These are phyloP conservation scores for Coprinellus micaceus DNA, from an alignment of 768 basidiomycete species.

Conservation along the genomic window DNA sequence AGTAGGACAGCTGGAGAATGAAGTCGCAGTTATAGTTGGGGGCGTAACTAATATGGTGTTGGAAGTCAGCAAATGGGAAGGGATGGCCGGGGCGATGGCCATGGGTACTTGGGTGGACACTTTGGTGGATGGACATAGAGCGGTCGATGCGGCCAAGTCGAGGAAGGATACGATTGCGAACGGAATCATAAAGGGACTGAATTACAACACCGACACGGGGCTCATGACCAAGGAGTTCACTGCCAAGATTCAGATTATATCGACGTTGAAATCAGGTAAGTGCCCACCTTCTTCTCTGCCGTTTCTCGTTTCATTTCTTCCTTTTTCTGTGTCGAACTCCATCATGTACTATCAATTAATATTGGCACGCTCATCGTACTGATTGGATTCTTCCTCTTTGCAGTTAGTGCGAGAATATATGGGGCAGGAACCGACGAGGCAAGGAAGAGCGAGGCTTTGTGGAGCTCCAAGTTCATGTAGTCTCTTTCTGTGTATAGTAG, in stretches of 20 bases:
- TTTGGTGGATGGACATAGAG: constrained; percentile 40
- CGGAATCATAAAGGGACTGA: constrained; percentile 50
- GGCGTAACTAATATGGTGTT: constrained; percentile 53
- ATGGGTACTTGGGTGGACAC: constrained; percentile 53
- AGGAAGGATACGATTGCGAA: constrained; percentile 42
- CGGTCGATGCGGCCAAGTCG: constrained; percentile 21
- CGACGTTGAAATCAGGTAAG: constrained; percentile 49
- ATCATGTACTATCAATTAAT: neutral
- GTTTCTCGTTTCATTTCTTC: constrained; percentile 13
- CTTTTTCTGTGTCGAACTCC: neutral
- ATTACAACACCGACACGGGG: constrained; percentile 44
- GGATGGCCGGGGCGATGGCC: constrained; percentile 53
- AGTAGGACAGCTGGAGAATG: constrained; percentile 44
- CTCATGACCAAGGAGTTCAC: constrained; percentile 55
- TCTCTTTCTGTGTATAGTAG: neutral
- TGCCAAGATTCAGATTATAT: constrained; percentile 51
- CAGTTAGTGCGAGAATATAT: constrained; percentile 47
- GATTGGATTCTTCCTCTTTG: neutral
- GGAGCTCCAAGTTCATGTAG: constrained; percentile 52
- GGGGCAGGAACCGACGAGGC: constrained; percentile 47
- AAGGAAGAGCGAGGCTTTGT: constrained; percentile 46
- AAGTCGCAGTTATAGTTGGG: constrained; percentile 46
- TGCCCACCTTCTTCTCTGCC: constrained; percentile 8
- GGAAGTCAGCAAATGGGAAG: constrained; percentile 54
- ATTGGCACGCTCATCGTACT: neutral